Conservation (phyloP, 2,329 filamentous ascomycete species). For the Sarocladium oryzae region DNA sequence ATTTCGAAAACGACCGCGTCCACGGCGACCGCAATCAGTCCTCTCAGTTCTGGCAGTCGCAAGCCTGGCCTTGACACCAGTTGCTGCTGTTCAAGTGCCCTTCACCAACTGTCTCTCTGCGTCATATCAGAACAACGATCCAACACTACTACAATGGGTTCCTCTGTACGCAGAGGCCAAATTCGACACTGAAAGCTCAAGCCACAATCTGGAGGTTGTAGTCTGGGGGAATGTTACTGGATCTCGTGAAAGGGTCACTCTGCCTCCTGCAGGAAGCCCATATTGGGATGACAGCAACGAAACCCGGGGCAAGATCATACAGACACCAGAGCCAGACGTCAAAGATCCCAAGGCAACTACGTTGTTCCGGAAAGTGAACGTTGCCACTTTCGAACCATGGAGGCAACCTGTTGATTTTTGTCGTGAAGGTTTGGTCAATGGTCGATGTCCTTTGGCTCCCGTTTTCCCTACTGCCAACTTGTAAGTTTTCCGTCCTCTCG, state of each 20-base stretch:
- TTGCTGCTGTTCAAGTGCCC: constrained; percentile 59
- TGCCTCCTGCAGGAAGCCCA: constrained; percentile 54
- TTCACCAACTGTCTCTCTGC: constrained; percentile 79
- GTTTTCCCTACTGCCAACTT: constrained; percentile 47
- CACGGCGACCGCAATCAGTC: background rate
- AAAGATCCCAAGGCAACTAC: constrained; percentile 60
- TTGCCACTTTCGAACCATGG: constrained; percentile 72
- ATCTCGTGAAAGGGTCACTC: constrained; percentile 45
- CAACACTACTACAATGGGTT: constrained; percentile 68
- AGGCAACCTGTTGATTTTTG: constrained; percentile 59
- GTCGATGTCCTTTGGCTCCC: constrained; percentile 67
- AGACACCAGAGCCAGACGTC: constrained; percentile 43
- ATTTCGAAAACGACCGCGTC: background rate
- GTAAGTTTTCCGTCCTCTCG: constrained; percentile 21
- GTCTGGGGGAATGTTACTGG: constrained; percentile 91
- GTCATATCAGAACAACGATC: constrained; percentile 48
- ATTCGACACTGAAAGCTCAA: constrained; percentile 57
- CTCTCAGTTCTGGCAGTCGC: background rate
- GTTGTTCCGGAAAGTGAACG: constrained; percentile 62
- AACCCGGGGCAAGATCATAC: constrained; percentile 70
- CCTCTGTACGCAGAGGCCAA: constrained; percentile 68
- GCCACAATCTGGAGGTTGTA: constrained; percentile 65
- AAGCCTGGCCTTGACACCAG: constrained; percentile 32
- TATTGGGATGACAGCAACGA: constrained; percentile 56
- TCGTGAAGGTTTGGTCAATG: constrained; percentile 48